Evolutionary conservation across 2,329 filamentous ascomycete species (phyloP).

Genomic region (Colletotrichum echinochloae): DNA sequence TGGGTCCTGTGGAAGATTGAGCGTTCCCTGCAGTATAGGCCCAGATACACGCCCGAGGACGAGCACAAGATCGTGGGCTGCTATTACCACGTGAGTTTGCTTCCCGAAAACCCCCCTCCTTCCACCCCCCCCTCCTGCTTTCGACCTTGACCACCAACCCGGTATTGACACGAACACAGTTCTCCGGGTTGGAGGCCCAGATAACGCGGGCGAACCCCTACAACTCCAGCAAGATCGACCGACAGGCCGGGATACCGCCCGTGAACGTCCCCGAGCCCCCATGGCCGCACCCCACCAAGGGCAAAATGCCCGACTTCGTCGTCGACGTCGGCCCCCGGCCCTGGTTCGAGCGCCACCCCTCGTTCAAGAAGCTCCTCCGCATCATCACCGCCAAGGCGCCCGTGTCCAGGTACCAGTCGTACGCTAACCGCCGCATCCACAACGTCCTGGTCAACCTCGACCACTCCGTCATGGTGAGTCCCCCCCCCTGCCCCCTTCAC

Average conservation of each 20-base stretch:
- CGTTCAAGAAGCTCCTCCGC: constrained; percentile 31
- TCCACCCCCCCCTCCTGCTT: no score
- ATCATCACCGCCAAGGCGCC: constrained; percentile 20
- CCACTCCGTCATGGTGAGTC: neutral
- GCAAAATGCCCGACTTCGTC: neutral
- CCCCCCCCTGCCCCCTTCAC: no score
- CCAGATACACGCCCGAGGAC: constrained; percentile 26
- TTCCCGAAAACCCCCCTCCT: no score
- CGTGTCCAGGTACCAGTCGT: constrained; percentile 22
- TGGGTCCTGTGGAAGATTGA: constrained; percentile 18
- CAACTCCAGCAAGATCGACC: no score
- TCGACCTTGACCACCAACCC: no score
- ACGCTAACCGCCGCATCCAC: constrained; percentile 30
- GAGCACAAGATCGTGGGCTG: constrained; percentile 27
- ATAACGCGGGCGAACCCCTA: neutral
- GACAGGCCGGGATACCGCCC: no score
- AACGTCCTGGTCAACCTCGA: constrained; percentile 23
- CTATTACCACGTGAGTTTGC: constrained; percentile 18
- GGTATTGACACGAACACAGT: constrained; percentile 8
- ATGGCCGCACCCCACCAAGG: neutral
- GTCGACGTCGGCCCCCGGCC: neutral
- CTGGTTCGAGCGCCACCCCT: constrained; percentile 6
- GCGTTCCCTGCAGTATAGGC: constrained; percentile 10
- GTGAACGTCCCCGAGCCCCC: neutral
- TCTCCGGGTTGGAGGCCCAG: constrained; percentile 19